These are phyloP conservation scores for Piedraia hortae DNA, from an alignment of 2,329 filamentous ascomycete genomes.

Conservation along the genomic window DNA sequence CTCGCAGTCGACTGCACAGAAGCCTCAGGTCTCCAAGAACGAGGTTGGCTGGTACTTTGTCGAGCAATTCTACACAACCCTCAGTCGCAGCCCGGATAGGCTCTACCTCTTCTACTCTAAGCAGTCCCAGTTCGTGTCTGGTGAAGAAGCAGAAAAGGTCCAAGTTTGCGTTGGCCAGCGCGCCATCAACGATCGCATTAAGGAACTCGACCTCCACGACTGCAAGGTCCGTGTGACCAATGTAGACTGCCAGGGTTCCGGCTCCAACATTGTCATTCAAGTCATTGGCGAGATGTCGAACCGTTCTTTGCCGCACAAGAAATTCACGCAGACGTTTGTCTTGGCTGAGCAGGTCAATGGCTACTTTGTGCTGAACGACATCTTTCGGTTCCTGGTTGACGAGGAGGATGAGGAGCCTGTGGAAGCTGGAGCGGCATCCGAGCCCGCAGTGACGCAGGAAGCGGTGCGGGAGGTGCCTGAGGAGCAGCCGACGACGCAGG, in stretches of 20 bases:
- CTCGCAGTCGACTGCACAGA: slow-evolving; percentile 3
- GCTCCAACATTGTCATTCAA: slow-evolving; percentile 84
- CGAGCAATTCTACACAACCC: slow-evolving; percentile 93
- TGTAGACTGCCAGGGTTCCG: slow-evolving; percentile 83
- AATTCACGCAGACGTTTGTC: slow-evolving; percentile 94
- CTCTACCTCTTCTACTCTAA: slow-evolving; percentile 95
- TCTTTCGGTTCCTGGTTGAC: slow-evolving; percentile 77
- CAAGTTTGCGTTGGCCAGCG: slow-evolving; percentile 65
- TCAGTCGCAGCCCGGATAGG: slow-evolving; percentile 83
- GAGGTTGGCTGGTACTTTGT: slow-evolving; percentile 99
- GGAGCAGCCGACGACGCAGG: too few species aligned
- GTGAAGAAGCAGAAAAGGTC: slow-evolving; percentile 68
- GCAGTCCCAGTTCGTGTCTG: slow-evolving; percentile 80
- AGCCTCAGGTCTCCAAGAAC: slow-evolving; percentile 39
- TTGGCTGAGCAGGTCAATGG: slow-evolving; percentile 87
- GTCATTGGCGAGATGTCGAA: slow-evolving; percentile 96
- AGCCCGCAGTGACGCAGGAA: slow-evolving; percentile 12
- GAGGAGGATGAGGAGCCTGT: slow-evolving; percentile 35
- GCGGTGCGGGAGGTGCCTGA: slow-evolving; percentile 11
- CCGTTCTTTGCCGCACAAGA: slow-evolving; percentile 70
- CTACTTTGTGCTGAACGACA: slow-evolving; percentile 96
- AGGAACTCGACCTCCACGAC: slow-evolving; percentile 76
- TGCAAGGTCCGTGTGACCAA: slow-evolving; percentile 97
- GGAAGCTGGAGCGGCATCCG: slow-evolving; percentile 9
- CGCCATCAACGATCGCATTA: slow-evolving; percentile 83